Evolutionary conservation across 1,284 basidiomycete species (phyloP).

Genomic region (Golubevia sp.): DNA sequence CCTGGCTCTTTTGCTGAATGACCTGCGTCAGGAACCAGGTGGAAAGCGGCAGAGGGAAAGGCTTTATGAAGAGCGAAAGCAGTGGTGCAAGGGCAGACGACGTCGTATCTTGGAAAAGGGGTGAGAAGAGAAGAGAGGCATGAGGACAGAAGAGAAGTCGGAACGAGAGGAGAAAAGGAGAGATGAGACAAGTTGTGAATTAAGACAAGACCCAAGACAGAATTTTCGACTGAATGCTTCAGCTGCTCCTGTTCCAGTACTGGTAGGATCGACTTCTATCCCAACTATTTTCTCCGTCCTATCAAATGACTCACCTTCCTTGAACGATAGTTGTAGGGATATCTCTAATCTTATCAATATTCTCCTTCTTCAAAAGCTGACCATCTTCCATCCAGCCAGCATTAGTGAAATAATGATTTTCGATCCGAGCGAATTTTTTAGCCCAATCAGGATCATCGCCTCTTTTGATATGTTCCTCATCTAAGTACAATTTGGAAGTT

Average conservation of each 20-base stretch:
- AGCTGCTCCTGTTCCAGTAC: too few relatives aligned
- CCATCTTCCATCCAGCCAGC: conserved; percentile 88
- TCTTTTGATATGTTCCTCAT: conserved; percentile 30
- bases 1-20: conserved; percentile 83
- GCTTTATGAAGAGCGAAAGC: conserved; percentile 56
- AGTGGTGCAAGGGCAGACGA: conserved; percentile 65
- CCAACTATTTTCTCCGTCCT: too few relatives aligned
- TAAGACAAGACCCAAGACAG: too few relatives aligned
- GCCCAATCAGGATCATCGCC: conserved; percentile 12
- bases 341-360: conserved; percentile 79
- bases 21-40: conserved; percentile 83
- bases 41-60: conserved; percentile 30
- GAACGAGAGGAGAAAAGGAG: not conserved
- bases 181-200: too few relatives aligned
- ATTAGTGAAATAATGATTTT: conserved; percentile 20
- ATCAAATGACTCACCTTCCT: conserved; percentile 66
- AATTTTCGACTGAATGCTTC: too few relatives aligned
- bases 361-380: conserved; percentile 78
- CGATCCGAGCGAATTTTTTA: conserved; percentile 14
- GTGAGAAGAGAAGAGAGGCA: not conserved
- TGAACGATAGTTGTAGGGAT: conserved; percentile 79
- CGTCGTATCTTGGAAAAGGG: too few relatives aligned
- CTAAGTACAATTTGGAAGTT: conserved; percentile 48
- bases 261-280: too few relatives aligned
- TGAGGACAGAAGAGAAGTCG: not conserved